Percentiles rank a stretch among this genome's conserved stretches.
phyloP scores from a whole-genome alignment of 441 rosid species.

The Populus trichocarpa region DNA sequence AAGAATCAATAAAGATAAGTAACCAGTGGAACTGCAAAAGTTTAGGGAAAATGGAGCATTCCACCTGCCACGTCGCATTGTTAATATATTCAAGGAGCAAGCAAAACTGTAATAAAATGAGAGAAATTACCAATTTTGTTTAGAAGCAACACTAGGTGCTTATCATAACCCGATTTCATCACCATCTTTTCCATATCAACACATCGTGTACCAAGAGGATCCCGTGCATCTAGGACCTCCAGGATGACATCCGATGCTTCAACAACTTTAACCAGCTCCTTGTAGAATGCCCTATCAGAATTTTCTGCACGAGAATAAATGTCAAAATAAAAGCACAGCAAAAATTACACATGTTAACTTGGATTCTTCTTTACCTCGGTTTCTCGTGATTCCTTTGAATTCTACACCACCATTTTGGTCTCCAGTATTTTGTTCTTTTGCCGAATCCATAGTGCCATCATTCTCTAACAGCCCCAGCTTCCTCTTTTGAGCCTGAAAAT shows the following conservation, averaged over 20 bases:
- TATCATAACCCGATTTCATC: conserved; percentile 72
- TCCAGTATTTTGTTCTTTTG: conserved; percentile 23
- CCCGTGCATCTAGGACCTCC: conserved; percentile 95
- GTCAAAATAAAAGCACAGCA: not conserved
- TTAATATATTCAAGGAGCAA: conserved; percentile 5
- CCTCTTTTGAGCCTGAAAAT: conserved; percentile 62
- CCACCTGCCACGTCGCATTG: not conserved
- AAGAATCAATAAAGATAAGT: not conserved
- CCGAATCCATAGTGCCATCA: conserved; percentile 27
- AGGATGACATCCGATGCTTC: conserved; percentile 91
- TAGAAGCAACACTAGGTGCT: conserved; percentile 76
- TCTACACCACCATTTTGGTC: conserved; percentile 28
- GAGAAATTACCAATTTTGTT: conserved; percentile 77
- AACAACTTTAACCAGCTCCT: conserved; percentile 88
- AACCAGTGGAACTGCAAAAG: not conserved
- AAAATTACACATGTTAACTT: not conserved
- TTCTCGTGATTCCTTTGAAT: conserved; percentile 32
- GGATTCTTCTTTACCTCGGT: conserved; percentile 40
- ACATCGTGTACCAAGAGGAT: conserved; percentile 92
- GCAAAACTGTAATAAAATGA: not conserved
- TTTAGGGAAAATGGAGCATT: not conserved
- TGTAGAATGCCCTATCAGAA: conserved; percentile 86
- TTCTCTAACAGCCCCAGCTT: conserved; percentile 67
- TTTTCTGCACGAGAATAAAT: conserved; percentile 42
- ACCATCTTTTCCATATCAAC: conserved; percentile 96